These are phyloP conservation scores for Kurtzmaniella natalensis DNA, from an alignment of 1,139 yeast genomes.

Conservation along the genomic window DNA sequence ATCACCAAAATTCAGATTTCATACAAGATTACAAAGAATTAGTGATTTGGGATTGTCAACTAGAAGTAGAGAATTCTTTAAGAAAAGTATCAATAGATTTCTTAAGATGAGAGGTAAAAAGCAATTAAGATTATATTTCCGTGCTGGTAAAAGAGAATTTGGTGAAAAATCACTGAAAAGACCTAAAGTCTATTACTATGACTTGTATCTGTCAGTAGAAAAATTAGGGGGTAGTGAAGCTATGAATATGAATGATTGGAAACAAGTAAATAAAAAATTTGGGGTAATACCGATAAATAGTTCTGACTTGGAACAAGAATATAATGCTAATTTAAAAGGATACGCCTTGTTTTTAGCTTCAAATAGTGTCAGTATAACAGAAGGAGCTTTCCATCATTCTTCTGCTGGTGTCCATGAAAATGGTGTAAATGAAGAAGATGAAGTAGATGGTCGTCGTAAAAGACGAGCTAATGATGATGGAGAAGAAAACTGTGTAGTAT, in stretches of 20 bases:
- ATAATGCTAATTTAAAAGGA: conserved; percentile 27
- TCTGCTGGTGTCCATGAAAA: background rate
- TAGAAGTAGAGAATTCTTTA: conserved; percentile 59
- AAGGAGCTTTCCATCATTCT: background rate
- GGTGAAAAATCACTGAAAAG: conserved; percentile 2
- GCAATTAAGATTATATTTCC: conserved; percentile 22
- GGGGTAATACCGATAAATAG: conserved; percentile 16
- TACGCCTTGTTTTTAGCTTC: conserved; percentile 42
- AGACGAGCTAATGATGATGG: conserved; percentile 27
- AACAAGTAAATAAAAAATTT: conserved; percentile 22
- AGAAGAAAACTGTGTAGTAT: conserved; percentile 47
- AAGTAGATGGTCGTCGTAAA: conserved; percentile 2
- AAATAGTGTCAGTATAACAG: conserved; percentile 1
- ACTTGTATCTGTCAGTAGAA: conserved; percentile 47
- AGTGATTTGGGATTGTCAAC: conserved; percentile 61
- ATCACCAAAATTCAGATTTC: conserved; percentile 53
- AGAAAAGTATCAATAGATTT: conserved; percentile 55
- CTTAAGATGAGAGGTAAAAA: conserved; percentile 41
- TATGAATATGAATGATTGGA: conserved; percentile 29
- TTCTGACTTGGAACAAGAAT: conserved; percentile 25
- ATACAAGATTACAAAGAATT: conserved; percentile 60
- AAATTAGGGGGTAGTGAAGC: conserved; percentile 20
- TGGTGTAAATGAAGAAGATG: conserved; percentile 2
- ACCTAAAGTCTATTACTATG: conserved; percentile 43
- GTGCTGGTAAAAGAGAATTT: conserved; percentile 7